Percentiles rank a stretch among this genome's conserved stretches.
phyloP scores from a whole-genome alignment of 768 basidiomycete species.

The Rubroboletus pulcherrimus region DNA sequence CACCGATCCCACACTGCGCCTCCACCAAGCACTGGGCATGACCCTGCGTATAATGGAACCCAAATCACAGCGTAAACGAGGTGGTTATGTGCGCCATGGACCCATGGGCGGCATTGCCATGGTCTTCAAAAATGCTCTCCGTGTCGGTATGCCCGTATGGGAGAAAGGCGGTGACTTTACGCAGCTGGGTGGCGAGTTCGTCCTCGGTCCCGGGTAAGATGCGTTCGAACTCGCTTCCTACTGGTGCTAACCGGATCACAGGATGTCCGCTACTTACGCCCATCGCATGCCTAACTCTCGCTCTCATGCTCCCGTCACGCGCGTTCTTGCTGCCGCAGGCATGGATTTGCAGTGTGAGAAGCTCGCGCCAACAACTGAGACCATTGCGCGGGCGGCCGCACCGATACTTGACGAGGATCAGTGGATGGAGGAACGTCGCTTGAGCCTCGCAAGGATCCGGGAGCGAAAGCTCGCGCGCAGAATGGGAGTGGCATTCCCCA shows the following conservation, averaged over 20 bases:
- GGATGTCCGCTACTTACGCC: conserved; percentile 65
- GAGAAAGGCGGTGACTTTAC: conserved; percentile 71
- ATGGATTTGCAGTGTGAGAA: conserved; percentile 29
- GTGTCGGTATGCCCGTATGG: conserved; percentile 78
- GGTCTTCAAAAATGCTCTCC: conserved; percentile 67
- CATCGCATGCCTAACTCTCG: conserved; percentile 82
- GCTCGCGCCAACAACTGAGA: conserved; percentile 3
- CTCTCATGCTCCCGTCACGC: conserved; percentile 69
- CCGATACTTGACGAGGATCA: conserved; percentile 28
- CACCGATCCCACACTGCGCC: conserved; percentile 65
- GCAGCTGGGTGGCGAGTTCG: conserved; percentile 90
- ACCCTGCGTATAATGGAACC: conserved; percentile 43
- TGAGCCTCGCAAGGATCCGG: conserved; percentile 29
- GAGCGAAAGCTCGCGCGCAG: conserved; percentile 33
- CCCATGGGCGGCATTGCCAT: conserved; percentile 65
- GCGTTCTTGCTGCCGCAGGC: conserved; percentile 65
- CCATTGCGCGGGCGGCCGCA: not conserved
- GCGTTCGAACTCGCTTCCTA: conserved; percentile 23
- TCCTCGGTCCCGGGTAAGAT: conserved; percentile 61
- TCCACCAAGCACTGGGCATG: conserved; percentile 81
- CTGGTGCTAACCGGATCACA: conserved; percentile 22
- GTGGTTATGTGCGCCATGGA: conserved; percentile 67
- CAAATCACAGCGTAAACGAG: conserved; percentile 41
- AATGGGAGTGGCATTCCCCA: conserved; percentile 26
- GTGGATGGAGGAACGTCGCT: conserved; percentile 35